A percentile compares a stretch with the other conserved stretches of the same genome.
phyloP scores from a whole-genome alignment of 2,329 filamentous ascomycete genomes.

The Epichloe sibirici region DNA sequence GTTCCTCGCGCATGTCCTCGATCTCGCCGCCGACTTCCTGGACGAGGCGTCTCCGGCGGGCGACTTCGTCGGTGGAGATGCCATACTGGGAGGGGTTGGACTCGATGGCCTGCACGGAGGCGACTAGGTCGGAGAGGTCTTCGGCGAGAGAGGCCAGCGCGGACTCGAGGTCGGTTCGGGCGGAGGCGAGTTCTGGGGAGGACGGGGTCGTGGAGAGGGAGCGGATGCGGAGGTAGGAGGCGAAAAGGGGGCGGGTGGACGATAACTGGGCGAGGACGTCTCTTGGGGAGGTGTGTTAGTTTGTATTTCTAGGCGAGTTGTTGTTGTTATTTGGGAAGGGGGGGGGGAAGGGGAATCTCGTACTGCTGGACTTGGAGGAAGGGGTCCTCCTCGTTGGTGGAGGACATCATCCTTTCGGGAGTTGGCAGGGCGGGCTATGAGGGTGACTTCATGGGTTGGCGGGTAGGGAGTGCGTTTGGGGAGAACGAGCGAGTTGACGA shows the following conservation, averaged over 20 bases:
- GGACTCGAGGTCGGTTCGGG: constrained; percentile 53
- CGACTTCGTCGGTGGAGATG: constrained; percentile 70
- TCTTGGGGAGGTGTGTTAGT: constrained; percentile 31
- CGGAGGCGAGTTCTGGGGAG: constrained; percentile 77
- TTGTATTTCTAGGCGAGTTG: not conserved
- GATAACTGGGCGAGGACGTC: constrained; percentile 80
- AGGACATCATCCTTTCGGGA: constrained; percentile 48
- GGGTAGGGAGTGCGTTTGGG: not conserved
- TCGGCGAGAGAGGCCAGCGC: constrained; percentile 59
- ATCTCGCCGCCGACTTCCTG: constrained; percentile 83
- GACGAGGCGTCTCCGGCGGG: constrained; percentile 67
- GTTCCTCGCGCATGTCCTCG: constrained; percentile 76
- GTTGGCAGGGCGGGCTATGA: not conserved
- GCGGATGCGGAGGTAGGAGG: constrained; percentile 90
- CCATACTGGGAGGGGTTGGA: constrained; percentile 79
- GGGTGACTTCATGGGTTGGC: not conserved
- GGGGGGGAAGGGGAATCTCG: constrained; percentile 12
- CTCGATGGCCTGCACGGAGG: constrained; percentile 79
- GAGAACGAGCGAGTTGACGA: not conserved
- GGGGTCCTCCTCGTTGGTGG: constrained; percentile 54
- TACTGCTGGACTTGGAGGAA: constrained; percentile 64
- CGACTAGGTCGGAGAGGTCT: constrained; percentile 80
- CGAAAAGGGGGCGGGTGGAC: constrained; percentile 74
- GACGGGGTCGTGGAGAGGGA: constrained; percentile 60
- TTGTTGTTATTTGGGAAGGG: not conserved